Conservation (phyloP, 352 stramenopile species). For the Globisporangium uncinulatum region DNA sequence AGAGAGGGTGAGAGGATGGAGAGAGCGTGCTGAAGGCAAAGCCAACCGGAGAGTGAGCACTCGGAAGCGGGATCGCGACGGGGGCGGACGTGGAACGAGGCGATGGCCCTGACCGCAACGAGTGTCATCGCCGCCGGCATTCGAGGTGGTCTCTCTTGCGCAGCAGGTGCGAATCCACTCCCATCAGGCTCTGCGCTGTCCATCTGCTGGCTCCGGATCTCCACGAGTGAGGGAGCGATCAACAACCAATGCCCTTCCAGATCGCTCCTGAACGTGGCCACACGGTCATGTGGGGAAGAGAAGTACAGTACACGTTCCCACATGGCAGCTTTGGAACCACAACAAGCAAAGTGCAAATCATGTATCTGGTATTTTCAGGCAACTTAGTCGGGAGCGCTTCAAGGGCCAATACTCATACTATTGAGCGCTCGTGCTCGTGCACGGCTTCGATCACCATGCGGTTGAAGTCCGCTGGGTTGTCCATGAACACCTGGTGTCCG, state of each 20-base stretch:
- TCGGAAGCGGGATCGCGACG: not conserved
- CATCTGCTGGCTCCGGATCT: constrained; percentile 11
- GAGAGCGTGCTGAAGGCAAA: not conserved
- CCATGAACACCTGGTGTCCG: constrained; percentile 83
- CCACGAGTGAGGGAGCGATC: not conserved
- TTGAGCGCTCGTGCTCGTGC: constrained; percentile 47
- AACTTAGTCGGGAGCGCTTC: not conserved
- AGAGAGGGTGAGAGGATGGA: not conserved
- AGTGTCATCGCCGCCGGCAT: not conserved
- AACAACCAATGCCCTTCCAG: not conserved
- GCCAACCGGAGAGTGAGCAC: constrained; percentile 5
- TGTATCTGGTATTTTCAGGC: not conserved
- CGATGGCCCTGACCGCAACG: not conserved
- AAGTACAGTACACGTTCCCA: not conserved
- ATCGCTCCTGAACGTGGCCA: not conserved
- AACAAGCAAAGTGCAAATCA: not conserved
- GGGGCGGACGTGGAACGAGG: not conserved
- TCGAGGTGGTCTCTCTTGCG: not conserved
- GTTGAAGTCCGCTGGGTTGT: constrained; percentile 78
- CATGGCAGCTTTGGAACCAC: not conserved
- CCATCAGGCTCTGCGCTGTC: not conserved
- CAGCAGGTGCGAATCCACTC: constrained; percentile 4
- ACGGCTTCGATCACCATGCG: constrained; percentile 62
- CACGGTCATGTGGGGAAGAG: not conserved
- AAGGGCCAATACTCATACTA: not conserved